Evolutionary conservation across 2,329 filamentous ascomycete species (phyloP).

Genomic region (Paramyrothecium sp.): DNA sequence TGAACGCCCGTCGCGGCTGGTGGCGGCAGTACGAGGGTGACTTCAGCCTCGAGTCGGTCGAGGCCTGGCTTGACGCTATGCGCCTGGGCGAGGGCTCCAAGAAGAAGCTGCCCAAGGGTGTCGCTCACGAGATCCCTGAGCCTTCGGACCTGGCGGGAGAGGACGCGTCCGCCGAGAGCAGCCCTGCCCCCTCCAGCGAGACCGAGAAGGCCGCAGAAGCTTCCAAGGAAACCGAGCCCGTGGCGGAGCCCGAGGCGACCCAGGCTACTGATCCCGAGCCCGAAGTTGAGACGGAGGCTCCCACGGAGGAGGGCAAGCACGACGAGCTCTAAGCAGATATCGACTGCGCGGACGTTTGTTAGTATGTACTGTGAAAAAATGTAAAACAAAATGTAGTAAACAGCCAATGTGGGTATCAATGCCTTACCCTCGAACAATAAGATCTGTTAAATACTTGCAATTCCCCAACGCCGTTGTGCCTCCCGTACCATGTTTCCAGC

Average conservation of each 20-base stretch:
- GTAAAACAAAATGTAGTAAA: conserved; percentile 1
- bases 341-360: background rate
- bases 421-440: background rate
- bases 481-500: background rate
- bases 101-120: conserved; percentile 65
- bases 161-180: conserved; percentile 17
- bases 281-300: conserved; percentile 22
- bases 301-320: conserved; percentile 32
- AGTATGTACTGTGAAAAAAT: background rate
- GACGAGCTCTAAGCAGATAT: conserved; percentile 45
- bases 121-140: conserved; percentile 46
- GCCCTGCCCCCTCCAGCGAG: background rate
- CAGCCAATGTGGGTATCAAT: background rate
- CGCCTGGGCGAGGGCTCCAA: conserved; percentile 84
- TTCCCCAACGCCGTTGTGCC: conserved; percentile 13
- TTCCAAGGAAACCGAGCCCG: background rate
- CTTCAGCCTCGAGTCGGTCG: conserved; percentile 62
- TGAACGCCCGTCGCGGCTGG: conserved; percentile 86
- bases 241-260: conserved; percentile 7
- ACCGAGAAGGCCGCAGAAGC: background rate
- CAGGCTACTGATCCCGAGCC: conserved; percentile 23
- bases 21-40: conserved; percentile 70
- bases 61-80: conserved; percentile 88
- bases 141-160: conserved; percentile 21
- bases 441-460: conserved; percentile 6